Evolutionary conservation across 2,329 filamentous ascomycete genomes (phyloP).

Genomic region (Colletotrichum spinosum): DNA sequence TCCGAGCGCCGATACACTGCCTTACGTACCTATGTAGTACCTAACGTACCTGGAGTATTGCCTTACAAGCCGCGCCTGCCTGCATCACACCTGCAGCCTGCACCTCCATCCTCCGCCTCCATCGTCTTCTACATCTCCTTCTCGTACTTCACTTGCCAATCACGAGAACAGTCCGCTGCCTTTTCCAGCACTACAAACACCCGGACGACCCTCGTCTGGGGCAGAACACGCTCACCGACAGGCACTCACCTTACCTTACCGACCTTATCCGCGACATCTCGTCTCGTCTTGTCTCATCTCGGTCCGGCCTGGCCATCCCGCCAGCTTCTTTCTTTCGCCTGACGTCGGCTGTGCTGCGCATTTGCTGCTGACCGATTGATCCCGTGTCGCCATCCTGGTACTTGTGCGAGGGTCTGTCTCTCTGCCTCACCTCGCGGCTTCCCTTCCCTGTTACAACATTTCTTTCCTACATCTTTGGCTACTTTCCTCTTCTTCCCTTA

Average conservation of each 20-base stretch:
- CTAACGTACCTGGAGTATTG: background rate
- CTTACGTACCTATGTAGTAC: slow-evolving; percentile 5
- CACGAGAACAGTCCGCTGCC: too few species aligned
- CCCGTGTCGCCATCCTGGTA: too few species aligned
- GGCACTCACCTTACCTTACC: too few species aligned
- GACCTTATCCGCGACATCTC: too few species aligned
- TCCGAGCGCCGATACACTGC: slow-evolving; percentile 25
- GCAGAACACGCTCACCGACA: background rate
- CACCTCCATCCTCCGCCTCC: background rate
- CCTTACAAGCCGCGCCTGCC: background rate
- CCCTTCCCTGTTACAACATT: slow-evolving; percentile 13
- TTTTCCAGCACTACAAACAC: too few species aligned
- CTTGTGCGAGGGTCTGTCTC: too few species aligned
- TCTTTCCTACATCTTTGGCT: slow-evolving; percentile 16
- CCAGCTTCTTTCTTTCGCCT: slow-evolving; percentile 11
- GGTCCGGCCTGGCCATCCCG: slow-evolving; percentile 15
- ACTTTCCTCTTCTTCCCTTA: slow-evolving; percentile 4
- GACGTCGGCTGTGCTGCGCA: slow-evolving; percentile 26
- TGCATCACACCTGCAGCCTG: background rate
- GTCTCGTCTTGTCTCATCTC: background rate
- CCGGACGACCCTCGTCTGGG: background rate
- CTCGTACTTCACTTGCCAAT: too few species aligned
- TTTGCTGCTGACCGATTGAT: slow-evolving; percentile 12
- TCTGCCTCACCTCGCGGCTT: background rate
- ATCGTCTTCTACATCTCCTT: too few species aligned